Percentiles rank a stretch among this genome's conserved stretches.
phyloP scores from a whole-genome alignment of 305 asterid species.

The Fraxinus sp. region DNA sequence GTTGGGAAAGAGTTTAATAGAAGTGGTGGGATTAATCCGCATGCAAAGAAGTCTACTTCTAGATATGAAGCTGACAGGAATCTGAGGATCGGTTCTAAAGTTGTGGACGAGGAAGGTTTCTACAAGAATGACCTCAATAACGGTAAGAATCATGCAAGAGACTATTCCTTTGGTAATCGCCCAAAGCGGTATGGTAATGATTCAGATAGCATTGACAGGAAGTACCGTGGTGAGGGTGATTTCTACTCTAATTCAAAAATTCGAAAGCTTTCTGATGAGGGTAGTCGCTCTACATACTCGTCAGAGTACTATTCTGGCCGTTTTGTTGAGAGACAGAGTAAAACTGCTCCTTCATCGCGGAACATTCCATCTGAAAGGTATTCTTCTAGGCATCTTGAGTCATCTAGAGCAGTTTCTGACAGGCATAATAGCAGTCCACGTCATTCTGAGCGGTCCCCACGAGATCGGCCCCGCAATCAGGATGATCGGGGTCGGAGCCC shows the following conservation, averaged over 20 bases:
- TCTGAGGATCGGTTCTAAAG: slow-evolving; percentile 58
- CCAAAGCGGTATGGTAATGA: slow-evolving; percentile 70
- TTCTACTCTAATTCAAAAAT: slow-evolving; percentile 66
- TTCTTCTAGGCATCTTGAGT: slow-evolving; percentile 67
- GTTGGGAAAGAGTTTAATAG: slow-evolving; percentile 63
- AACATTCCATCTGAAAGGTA: slow-evolving; percentile 66
- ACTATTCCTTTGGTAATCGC: slow-evolving; percentile 52
- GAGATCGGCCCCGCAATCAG: slow-evolving; percentile 51
- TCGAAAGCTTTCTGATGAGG: slow-evolving; percentile 78
- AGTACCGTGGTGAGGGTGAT: slow-evolving; percentile 57
- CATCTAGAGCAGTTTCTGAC: slow-evolving; percentile 63
- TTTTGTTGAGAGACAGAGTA: slow-evolving; percentile 51
- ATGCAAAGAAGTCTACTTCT: slow-evolving; percentile 52
- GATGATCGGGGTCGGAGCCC: slow-evolving; percentile 77
- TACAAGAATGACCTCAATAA: slow-evolving; percentile 60
- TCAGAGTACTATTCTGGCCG: slow-evolving; percentile 63
- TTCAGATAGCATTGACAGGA: slow-evolving; percentile 60
- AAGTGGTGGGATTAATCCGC: slow-evolving; percentile 54
- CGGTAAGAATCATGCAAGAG: slow-evolving; percentile 70
- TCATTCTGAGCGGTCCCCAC: slow-evolving; percentile 83
- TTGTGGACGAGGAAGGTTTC: slow-evolving; percentile 65
- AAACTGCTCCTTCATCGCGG: slow-evolving; percentile 49
- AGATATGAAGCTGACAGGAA: slow-evolving; percentile 69
- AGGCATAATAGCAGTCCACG: slow-evolving; percentile 69
- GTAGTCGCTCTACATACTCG: slow-evolving; percentile 48